Percentiles rank a stretch among this genome's conserved stretches.
Conservation (phyloP, 2,329 filamentous ascomycete species). For the Elsinoe necatrix region DNA sequence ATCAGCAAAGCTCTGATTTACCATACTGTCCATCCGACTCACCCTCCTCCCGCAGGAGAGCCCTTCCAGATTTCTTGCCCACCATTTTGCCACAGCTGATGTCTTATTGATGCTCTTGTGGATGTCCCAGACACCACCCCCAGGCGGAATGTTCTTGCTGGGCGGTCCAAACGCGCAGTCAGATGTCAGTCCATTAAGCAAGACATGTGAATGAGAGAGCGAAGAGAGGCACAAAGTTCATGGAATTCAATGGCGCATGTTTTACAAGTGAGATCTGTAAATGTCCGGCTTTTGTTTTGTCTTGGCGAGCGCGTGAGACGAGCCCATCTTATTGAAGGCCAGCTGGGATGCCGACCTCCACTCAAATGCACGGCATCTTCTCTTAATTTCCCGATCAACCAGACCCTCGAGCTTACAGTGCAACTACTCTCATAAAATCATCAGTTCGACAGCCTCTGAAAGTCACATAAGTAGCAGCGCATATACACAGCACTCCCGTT, state of each 20-base stretch:
- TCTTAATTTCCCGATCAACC: background rate
- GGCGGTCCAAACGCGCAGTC: background rate
- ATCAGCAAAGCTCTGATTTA: constrained; percentile 7
- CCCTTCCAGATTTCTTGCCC: constrained; percentile 57
- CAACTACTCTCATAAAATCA: too few species aligned
- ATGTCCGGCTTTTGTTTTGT: background rate
- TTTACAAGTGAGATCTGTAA: background rate
- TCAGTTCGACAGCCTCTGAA: too few species aligned
- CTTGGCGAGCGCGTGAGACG: background rate
- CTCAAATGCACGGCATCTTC: background rate
- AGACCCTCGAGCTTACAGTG: too few species aligned
- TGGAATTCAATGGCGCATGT: background rate
- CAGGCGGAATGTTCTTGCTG: background rate
- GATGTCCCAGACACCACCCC: background rate
- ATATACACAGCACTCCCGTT: background rate
- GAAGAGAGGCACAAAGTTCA: background rate
- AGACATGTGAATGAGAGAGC: background rate
- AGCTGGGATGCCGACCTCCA: background rate
- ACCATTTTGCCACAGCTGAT: constrained; percentile 42
- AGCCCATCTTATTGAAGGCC: background rate
- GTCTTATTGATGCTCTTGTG: background rate
- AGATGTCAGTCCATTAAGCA: background rate
- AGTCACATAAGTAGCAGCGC: background rate
- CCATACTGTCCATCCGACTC: constrained; percentile 14
- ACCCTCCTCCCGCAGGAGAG: constrained; percentile 54